Conservation (phyloP, 192 early-diverging fungal species). For the Coemansia sp. region DNA sequence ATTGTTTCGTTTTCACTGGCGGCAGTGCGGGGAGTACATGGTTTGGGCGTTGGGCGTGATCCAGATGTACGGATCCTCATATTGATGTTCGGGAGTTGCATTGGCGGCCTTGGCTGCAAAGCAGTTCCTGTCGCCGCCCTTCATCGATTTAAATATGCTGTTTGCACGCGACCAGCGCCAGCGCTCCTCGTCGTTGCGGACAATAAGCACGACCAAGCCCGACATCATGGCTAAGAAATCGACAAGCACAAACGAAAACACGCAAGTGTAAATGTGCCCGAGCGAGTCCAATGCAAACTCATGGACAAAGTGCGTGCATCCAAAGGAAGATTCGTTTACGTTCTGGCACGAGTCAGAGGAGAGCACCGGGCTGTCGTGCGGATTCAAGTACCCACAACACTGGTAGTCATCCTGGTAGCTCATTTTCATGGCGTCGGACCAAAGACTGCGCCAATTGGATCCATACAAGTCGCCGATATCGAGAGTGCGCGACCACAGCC, state of each 20-base stretch:
- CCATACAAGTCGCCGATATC: conserved; percentile 37
- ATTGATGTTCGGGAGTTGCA: not conserved
- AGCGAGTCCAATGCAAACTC: conserved; percentile 31
- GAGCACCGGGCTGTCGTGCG: conserved; percentile 26
- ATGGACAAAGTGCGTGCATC: conserved; percentile 42
- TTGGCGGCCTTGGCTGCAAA: not conserved
- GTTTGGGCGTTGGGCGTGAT: not conserved
- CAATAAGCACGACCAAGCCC: conserved; percentile 32
- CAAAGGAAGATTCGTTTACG: conserved; percentile 13
- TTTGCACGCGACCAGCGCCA: conserved; percentile 45
- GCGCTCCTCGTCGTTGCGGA: conserved; percentile 49
- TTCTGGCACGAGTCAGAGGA: conserved; percentile 20
- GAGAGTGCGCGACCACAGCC: conserved; percentile 44
- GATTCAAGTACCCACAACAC: conserved; percentile 45
- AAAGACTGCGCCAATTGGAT: conserved; percentile 46
- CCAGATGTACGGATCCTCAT: not conserved
- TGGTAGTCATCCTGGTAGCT: conserved; percentile 28
- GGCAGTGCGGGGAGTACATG: not conserved
- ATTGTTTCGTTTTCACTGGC: no score
- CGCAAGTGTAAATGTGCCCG: conserved; percentile 33
- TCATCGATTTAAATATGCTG: conserved; percentile 39
- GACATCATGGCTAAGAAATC: conserved; percentile 35
- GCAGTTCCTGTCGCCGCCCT: not conserved
- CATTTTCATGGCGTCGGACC: conserved; percentile 25
- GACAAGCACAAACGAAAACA: conserved; percentile 46